These are phyloP conservation scores for Fusarium musae DNA, from an alignment of 2,329 filamentous ascomycete genomes.

Conservation along the genomic window DNA sequence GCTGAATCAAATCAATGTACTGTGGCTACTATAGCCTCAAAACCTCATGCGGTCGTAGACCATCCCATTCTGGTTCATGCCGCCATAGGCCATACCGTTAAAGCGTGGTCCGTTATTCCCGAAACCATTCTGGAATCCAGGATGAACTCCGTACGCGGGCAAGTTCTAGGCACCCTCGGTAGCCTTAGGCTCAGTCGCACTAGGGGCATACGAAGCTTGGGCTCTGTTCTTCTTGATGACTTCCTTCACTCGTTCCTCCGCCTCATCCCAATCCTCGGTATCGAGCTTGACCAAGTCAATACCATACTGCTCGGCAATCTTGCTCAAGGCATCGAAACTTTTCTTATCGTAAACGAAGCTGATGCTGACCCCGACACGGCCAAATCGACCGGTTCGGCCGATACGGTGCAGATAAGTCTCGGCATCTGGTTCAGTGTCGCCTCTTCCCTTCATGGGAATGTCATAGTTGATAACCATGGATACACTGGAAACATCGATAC, in stretches of 20 bases:
- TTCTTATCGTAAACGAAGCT: conserved; percentile 90
- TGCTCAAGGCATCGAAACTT: conserved; percentile 81
- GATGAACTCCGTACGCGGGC: conserved; percentile 25
- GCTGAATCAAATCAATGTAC: not conserved
- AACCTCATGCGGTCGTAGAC: conserved; percentile 8
- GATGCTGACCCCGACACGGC: conserved; percentile 94
- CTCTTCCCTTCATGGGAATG: conserved; percentile 78
- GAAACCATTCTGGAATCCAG: conserved; percentile 9
- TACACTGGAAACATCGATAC: conserved; percentile 90
- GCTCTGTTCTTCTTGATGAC: conserved; percentile 79
- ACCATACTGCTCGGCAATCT: conserved; percentile 83
- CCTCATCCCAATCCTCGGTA: conserved; percentile 89
- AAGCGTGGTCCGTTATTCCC: conserved; percentile 11
- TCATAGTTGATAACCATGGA: conserved; percentile 99
- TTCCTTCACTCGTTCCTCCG: conserved; percentile 83
- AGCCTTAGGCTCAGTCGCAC: conserved; percentile 52
- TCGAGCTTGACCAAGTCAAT: conserved; percentile 85
- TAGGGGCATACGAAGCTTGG: conserved; percentile 64
- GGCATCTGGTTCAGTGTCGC: conserved; percentile 85
- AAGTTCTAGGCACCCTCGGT: conserved; percentile 46
- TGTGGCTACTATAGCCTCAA: not conserved
- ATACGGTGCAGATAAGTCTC: conserved; percentile 99
- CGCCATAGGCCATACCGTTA: conserved; percentile 12
- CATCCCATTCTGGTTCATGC: not conserved
- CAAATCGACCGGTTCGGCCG: conserved; percentile 95